Conservation (phyloP, 331 rosid species). For the Cydonia oblonga region DNA sequence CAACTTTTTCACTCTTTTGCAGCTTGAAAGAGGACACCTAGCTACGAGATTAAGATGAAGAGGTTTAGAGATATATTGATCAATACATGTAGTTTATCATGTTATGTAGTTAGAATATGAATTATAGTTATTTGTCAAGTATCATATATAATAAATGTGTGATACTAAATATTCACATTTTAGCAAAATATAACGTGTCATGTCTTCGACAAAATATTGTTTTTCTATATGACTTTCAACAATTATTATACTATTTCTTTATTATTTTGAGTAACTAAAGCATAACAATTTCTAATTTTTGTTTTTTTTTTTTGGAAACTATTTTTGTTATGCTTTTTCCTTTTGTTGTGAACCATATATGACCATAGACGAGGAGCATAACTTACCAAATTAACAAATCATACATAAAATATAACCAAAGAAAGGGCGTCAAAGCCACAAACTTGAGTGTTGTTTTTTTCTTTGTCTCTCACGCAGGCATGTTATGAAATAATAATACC, state of each 20-base stretch:
- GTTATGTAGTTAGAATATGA: too few species aligned
- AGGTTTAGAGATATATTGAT: too few species aligned
- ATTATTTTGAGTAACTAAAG: neutral
- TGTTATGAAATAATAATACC: slow-evolving; percentile 49
- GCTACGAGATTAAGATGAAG: too few species aligned
- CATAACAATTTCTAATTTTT: neutral
- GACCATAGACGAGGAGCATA: too few species aligned
- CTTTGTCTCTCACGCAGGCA: slow-evolving; percentile 59
- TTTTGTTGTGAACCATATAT: neutral
- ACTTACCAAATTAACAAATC: too few species aligned
- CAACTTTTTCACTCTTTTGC: neutral
- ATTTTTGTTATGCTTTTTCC: too few species aligned
- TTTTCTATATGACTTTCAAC: neutral
- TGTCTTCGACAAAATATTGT: neutral
- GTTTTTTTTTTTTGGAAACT: too few species aligned
- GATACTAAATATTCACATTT: neutral
- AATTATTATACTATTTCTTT: too few species aligned
- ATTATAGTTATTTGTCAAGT: too few species aligned
- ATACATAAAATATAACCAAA: too few species aligned
- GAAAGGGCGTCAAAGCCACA: neutral
- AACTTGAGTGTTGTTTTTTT: slow-evolving; percentile 10
- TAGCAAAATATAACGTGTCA: neutral
- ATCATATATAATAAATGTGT: neutral
- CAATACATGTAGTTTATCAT: too few species aligned
- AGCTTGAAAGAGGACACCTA: too few species aligned